Evolutionary conservation across 2,329 filamentous ascomycete species (phyloP).

Genomic region (Botrytis pseudocinerea): DNA sequence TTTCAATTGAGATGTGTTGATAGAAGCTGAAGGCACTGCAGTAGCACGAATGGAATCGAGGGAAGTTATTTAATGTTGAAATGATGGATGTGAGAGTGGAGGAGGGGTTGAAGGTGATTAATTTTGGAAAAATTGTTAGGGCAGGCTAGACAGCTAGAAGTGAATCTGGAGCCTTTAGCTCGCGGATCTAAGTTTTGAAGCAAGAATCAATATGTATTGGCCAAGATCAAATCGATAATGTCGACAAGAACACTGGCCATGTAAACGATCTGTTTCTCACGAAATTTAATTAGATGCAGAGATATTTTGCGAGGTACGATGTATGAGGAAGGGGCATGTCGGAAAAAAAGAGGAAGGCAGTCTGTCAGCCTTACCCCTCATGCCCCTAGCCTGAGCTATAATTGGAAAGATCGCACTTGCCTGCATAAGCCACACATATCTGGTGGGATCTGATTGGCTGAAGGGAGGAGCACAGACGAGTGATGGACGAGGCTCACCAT

Average conservation of each 20-base stretch:
- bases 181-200: neutral
- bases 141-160: neutral
- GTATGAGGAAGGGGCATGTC: neutral
- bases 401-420: neutral
- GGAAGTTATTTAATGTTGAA: neutral
- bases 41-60: neutral
- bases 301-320: neutral
- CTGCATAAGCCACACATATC: constrained; percentile 2
- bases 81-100: neutral
- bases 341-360: neutral
- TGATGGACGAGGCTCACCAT: neutral
- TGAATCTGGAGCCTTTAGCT: neutral
- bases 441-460: neutral
- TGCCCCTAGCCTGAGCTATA: neutral
- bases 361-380: constrained; percentile 12
- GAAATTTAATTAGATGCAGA: neutral
- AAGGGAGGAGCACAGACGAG: too few relatives aligned
- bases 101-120: constrained; percentile 1
- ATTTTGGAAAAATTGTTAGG: neutral
- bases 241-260: neutral
- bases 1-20: neutral
- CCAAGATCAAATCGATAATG: neutral
- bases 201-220: neutral
- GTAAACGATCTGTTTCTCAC: neutral
- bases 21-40: neutral